Conservation (phyloP, 192 early-diverging fungal genomes). For the Umbelopsis sp. region DNA sequence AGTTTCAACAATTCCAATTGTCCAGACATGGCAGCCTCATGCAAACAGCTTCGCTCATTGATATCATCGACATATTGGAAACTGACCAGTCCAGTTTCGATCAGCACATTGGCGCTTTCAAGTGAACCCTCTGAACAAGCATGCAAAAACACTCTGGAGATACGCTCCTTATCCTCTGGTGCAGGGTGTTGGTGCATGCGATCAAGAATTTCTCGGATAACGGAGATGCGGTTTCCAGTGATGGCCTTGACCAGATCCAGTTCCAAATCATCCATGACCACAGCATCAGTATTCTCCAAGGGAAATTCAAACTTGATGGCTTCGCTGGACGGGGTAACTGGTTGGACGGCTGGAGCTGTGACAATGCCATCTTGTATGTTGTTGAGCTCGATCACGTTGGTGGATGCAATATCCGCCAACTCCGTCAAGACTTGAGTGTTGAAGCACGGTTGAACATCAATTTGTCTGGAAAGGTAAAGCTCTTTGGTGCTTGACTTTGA, state of each 20-base stretch:
- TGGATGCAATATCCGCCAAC: conserved; percentile 81
- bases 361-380: conserved; percentile 57
- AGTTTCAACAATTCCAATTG: conserved; percentile 68
- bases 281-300: conserved; percentile 28
- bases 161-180: conserved; percentile 57
- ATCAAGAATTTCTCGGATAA: conserved; percentile 56
- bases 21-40: conserved; percentile 87
- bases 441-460: conserved; percentile 98
- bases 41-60: conserved; percentile 86
- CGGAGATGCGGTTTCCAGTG: conserved; percentile 43
- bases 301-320: conserved; percentile 13
- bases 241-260: conserved; percentile 60
- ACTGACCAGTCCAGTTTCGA: conserved; percentile 71
- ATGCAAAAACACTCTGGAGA: conserved; percentile 77
- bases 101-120: conserved; percentile 61
- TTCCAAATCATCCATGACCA: conserved; percentile 61
- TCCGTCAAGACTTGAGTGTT: conserved; percentile 92
- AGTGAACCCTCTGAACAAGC: conserved; percentile 61
- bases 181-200: conserved; percentile 48
- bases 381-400: conserved; percentile 77
- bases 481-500: conserved; percentile 97
- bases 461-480: conserved; percentile 94
- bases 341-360: conserved; percentile 26
- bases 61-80: conserved; percentile 90
- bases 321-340: conserved; percentile 15